A percentile compares a stretch with the other conserved stretches of the same genome.
These are phyloP conservation scores for Begonia peltatifolia DNA, from an alignment of 306 rosid genomes.

Conservation along the genomic window DNA sequence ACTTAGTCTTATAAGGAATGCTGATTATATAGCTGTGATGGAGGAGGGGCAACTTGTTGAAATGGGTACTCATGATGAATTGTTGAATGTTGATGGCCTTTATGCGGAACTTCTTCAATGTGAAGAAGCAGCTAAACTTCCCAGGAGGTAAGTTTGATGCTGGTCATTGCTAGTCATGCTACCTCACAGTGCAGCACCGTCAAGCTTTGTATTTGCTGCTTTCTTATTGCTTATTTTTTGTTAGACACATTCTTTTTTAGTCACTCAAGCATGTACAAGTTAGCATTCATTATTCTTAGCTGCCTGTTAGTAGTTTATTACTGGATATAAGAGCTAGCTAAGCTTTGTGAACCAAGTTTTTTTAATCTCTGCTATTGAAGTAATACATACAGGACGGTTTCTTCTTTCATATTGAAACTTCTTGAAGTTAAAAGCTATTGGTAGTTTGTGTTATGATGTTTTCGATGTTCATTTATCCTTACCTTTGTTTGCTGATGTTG, in stretches of 20 bases:
- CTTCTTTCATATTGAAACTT: too few relatives aligned
- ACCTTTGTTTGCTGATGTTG: slow-evolving; percentile 2
- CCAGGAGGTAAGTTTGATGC: slow-evolving; percentile 48
- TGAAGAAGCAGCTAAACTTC: slow-evolving; percentile 99
- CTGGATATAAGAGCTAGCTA: neutral
- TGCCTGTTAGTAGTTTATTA: too few relatives aligned
- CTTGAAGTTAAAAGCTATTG: too few relatives aligned
- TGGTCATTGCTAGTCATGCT: too few relatives aligned
- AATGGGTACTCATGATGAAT: slow-evolving; percentile 96
- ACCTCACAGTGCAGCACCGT: neutral
- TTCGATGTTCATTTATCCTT: too few relatives aligned
- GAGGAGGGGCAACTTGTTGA: slow-evolving; percentile 99
- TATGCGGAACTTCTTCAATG: slow-evolving; percentile 91
- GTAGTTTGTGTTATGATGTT: too few relatives aligned
- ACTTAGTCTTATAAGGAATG: slow-evolving; percentile 97
- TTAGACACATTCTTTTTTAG: too few relatives aligned
- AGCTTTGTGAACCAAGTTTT: slow-evolving; percentile 2
- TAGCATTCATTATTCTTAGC: too few relatives aligned
- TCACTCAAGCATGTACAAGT: too few relatives aligned
- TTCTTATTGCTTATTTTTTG: slow-evolving; percentile 15
- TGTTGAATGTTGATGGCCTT: slow-evolving; percentile 62
- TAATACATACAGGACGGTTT: too few relatives aligned
- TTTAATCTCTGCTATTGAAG: too few relatives aligned
- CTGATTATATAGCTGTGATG: slow-evolving; percentile 98
- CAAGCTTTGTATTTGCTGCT: neutral